These are phyloP conservation scores for Cyclospora cayetanensis DNA, from an alignment of 169 alveolate species.

Conservation along the genomic window DNA sequence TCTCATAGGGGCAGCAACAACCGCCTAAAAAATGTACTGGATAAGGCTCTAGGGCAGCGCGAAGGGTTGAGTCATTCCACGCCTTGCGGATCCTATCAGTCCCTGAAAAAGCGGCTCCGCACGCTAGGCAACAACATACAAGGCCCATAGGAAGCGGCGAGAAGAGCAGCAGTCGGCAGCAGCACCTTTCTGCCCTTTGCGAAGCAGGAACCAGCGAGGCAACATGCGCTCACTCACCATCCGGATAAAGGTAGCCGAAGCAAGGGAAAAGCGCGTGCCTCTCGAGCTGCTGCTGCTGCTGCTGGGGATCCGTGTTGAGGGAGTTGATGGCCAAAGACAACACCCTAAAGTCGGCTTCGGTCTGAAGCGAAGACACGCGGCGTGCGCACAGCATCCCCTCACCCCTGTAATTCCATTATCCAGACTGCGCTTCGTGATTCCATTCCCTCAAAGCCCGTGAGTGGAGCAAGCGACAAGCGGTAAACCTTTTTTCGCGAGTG, in stretches of 20 bases:
- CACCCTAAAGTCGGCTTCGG: constrained; percentile 77
- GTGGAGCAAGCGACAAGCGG: too few relatives aligned
- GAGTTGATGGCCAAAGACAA: constrained; percentile 77
- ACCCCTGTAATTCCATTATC: not conserved
- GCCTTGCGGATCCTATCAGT: constrained; percentile 91
- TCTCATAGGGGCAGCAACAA: not conserved
- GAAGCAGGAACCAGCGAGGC: not conserved
- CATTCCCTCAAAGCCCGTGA: too few relatives aligned
- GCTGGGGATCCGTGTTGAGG: constrained; percentile 64
- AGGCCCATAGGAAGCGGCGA: not conserved
- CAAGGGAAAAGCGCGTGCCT: constrained; percentile 90
- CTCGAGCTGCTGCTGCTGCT: constrained; percentile 79
- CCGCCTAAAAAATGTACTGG: not conserved
- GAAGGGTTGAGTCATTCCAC: constrained; percentile 90
- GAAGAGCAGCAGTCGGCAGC: too few relatives aligned
- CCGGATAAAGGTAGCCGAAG: constrained; percentile 92
- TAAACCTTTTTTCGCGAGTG: too few relatives aligned
- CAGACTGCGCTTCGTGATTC: not conserved
- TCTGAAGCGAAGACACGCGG: constrained; percentile 3
- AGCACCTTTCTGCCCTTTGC: not conserved
- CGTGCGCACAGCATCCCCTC: not conserved
- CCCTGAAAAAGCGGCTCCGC: constrained; percentile 71
- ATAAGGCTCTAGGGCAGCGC: constrained; percentile 90
- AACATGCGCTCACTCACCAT: constrained; percentile 72
- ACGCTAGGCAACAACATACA: not conserved